Evolutionary conservation across 1,284 basidiomycete species (phyloP).

Genomic region (Takashimella tepidaria): DNA sequence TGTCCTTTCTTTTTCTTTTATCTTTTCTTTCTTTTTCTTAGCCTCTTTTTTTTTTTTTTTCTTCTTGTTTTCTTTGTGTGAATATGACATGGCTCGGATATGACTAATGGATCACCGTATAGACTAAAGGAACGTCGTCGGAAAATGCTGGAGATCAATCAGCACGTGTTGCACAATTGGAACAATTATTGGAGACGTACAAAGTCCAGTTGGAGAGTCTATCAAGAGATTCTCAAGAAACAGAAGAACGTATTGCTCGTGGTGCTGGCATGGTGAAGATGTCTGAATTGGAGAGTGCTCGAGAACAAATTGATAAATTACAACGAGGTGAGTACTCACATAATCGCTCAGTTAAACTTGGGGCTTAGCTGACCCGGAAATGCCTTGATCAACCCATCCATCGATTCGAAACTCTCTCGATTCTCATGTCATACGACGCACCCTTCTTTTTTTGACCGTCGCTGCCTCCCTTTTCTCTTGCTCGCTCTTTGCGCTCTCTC

Average conservation of each 20-base stretch:
- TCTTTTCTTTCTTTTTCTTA: too few species aligned
- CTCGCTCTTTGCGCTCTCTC: not conserved
- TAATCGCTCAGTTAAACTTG: too few species aligned
- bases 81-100: too few species aligned
- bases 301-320: conserved; percentile 9
- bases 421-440: not conserved
- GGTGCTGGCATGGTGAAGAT: conserved; percentile 38
- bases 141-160: conserved; percentile 15
- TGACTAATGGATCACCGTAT: too few species aligned
- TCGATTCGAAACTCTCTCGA: not conserved
- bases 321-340: not conserved
- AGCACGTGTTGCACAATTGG: conserved; percentile 23
- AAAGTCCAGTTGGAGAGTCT: conserved; percentile 30
- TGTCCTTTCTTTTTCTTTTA: too few species aligned
- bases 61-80: too few species aligned
- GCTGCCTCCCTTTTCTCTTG: too few species aligned
- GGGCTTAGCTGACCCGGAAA: too few species aligned
- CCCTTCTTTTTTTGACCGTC: not conserved
- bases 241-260: conserved; percentile 28
- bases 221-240: conserved; percentile 30
- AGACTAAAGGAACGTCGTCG: not conserved
- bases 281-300: conserved; percentile 22
- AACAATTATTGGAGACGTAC: conserved; percentile 31
- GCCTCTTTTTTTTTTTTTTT: too few species aligned
- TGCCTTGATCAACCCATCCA: not conserved